Base-by-base conservation (phyloP, 2,329 filamentous ascomycete genomes). In the Epichloe scottii region DNA sequence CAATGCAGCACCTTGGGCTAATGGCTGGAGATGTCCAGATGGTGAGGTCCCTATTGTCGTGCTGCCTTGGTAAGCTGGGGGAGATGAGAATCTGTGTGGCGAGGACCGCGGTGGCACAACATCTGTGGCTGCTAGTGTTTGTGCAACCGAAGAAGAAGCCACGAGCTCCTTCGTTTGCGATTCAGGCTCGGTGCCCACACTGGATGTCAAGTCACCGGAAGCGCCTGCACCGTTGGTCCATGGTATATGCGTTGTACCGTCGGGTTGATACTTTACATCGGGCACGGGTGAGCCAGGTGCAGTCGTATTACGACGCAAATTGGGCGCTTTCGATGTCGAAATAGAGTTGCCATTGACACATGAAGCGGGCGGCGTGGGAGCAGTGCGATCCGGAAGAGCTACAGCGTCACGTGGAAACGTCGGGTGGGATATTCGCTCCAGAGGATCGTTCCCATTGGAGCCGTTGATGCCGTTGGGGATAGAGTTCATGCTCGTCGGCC, bases 51-150 rank as follows among this genome's bases (percentile, higher is more conserved):
- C 66, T 38, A 67, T 62, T 41, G 64, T 64, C 17, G 67, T 59
- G 33, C 63, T 60, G 49, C 67, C 63, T 50, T 70, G 68, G 58
- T 81, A 79, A 60, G 78, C 61, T 48, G 83, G 74, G 10, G 85
- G 82, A 2, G 82, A 82, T 4, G 84, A 85, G 57, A 82, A 81
- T 61, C 81, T 74, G 54, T 85, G 78, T 17, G 74, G 70, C 46
- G 66, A 68, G 48, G 48, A 43, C 33, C 26, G 45, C 43, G 42
- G 52, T 50, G 34, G 50, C 21, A 43, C 52, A 41, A 50, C 14
- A 35, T 52, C 47, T 14, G 50, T 44, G 38, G 23, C 35, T 41
- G 49, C 39, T 21, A 40, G 15, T 46, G 15, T 10, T 45, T 53
- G 49, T 49, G 47, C 40, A 30, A 51, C 43, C 5, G 34, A 14